Evolutionary conservation across 768 basidiomycete genomes (phyloP).

Genomic region (Leccinellum rugosiceps): DNA sequence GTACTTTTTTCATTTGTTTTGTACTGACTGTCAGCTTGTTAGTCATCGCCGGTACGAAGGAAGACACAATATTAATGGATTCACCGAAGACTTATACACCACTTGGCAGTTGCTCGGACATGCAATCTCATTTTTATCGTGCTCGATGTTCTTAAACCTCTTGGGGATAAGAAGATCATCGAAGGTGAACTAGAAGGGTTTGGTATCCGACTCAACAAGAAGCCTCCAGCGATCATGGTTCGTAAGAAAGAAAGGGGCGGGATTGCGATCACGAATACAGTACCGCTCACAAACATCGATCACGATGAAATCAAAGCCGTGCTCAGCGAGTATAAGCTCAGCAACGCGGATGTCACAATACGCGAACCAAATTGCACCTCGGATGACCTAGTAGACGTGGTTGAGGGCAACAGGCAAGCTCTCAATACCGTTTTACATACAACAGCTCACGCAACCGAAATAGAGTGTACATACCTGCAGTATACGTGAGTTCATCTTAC

Average conservation of each 20-base stretch:
- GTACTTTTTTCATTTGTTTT: constrained; percentile 17
- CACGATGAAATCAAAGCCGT: constrained; percentile 96
- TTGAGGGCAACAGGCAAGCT: constrained; percentile 85
- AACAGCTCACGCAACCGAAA: constrained; percentile 1
- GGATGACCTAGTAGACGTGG: constrained; percentile 95
- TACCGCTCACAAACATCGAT: constrained; percentile 93
- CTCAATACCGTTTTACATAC: not conserved
- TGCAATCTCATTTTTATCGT: constrained; percentile 99
- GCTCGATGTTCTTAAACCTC: constrained; percentile 96
- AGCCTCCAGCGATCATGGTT: constrained; percentile 81
- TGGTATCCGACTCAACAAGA: constrained; percentile 94
- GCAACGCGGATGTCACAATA: constrained; percentile 88
- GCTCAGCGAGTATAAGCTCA: constrained; percentile 87
- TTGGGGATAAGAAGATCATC: constrained; percentile 90
- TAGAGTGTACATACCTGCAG: constrained; percentile 89
- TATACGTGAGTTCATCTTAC: constrained; percentile 60
- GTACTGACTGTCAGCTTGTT: constrained; percentile 3
- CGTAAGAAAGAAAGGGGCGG: constrained; percentile 88
- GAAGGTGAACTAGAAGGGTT: constrained; percentile 97
- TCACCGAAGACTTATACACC: constrained; percentile 2
- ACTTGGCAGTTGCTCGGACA: constrained; percentile 79
- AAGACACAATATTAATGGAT: not conserved
- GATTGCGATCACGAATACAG: constrained; percentile 93
- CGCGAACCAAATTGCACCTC: constrained; percentile 89
- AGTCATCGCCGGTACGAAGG: constrained; percentile 74